Evolutionary conservation across 2,329 filamentous ascomycete species (phyloP).

Genomic region (Phyllosticta ampelicida): DNA sequence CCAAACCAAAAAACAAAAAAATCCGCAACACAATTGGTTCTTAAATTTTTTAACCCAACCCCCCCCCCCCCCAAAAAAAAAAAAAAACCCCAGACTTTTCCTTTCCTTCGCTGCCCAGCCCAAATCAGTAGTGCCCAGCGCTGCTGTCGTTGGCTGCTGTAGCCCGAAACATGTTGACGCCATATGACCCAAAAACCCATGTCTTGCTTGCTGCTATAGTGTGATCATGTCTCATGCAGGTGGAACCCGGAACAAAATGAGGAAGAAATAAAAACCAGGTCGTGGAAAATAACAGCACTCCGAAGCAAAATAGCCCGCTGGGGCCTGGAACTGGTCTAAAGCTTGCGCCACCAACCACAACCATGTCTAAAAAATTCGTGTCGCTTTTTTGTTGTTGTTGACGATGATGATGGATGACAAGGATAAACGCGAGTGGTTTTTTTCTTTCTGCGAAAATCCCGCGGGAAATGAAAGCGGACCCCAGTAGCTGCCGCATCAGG

Average conservation of each 20-base stretch:
- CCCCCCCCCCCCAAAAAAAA: too few relatives aligned
- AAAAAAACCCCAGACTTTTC: background rate
- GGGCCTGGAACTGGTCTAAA: background rate
- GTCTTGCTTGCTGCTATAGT: background rate
- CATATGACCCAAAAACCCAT: background rate
- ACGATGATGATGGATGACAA: background rate
- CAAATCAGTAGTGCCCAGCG: background rate
- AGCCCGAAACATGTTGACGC: background rate
- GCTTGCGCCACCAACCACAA: background rate
- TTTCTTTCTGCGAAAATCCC: background rate
- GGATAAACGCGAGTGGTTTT: background rate
- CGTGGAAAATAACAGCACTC: background rate
- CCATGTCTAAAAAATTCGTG: background rate
- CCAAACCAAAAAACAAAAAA: background rate
- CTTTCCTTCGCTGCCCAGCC: background rate
- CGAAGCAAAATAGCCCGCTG: background rate
- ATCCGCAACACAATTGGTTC: background rate
- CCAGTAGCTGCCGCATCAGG: background rate
- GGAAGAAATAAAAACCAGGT: background rate
- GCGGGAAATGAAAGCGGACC: slow-evolving; percentile 5
- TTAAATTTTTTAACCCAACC: background rate
- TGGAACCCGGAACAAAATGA: background rate
- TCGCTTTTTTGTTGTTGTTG: background rate
- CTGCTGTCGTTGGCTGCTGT: background rate
- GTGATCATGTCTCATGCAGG: background rate